Evolutionary conservation across 257 asterid genomes (phyloP).

Genomic region (Nicotiana knightiana): DNA sequence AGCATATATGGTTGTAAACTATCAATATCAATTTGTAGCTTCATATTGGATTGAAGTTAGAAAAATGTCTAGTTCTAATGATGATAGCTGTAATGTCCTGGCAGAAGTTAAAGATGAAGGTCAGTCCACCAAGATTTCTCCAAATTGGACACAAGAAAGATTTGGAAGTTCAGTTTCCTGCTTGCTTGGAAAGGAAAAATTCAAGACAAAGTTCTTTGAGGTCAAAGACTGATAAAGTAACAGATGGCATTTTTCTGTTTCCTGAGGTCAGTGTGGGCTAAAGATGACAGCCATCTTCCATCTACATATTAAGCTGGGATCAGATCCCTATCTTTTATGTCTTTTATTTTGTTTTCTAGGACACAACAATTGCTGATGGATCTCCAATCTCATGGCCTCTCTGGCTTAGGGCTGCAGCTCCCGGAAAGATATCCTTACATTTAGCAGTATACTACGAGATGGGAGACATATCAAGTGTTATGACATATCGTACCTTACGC

Average conservation of each 20-base stretch:
- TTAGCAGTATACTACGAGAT: constrained; percentile 75
- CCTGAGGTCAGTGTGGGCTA: constrained; percentile 60
- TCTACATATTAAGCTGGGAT: constrained; percentile 12
- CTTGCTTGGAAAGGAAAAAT: constrained; percentile 48
- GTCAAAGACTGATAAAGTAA: constrained; percentile 27
- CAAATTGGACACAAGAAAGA: constrained; percentile 57
- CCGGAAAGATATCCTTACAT: constrained; percentile 67
- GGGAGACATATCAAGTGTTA: constrained; percentile 53
- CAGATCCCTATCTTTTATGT: constrained; percentile 9
- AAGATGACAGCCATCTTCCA: constrained; percentile 8
- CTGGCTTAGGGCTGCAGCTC: constrained; percentile 92
- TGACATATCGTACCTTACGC: constrained; percentile 82
- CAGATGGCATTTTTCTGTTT: constrained; percentile 41
- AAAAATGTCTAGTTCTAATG: constrained; percentile 13
- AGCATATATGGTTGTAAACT: not conserved
- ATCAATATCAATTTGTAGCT: not conserved
- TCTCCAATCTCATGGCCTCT: constrained; percentile 73
- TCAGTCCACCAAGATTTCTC: constrained; percentile 76
- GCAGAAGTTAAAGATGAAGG: constrained; percentile 91
- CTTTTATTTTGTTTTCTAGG: constrained; percentile 37
- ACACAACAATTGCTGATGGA: constrained; percentile 42
- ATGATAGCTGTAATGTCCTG: constrained; percentile 18
- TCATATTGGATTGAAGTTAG: not conserved
- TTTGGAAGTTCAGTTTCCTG: constrained; percentile 60
- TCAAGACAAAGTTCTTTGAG: constrained; percentile 28